phyloP scores from a whole-genome alignment of 78 protist species.

The Planoprotostelium fungivorum region DNA sequence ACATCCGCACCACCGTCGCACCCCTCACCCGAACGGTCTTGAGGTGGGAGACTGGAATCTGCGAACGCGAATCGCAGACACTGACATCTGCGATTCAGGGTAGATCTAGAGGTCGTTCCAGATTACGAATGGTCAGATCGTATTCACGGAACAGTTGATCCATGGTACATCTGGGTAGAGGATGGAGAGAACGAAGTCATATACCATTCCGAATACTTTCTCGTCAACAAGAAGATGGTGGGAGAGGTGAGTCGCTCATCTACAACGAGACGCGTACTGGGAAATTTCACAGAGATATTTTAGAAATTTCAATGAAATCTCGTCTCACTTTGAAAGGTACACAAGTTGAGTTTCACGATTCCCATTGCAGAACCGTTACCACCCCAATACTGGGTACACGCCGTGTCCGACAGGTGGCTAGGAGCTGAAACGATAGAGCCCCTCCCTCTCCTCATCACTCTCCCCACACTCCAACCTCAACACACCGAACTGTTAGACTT shows the following conservation, averaged over 20 bases:
- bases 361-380: conserved; percentile 95
- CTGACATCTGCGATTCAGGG: neutral
- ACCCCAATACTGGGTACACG: conserved; percentile 95
- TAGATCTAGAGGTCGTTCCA: conserved; percentile 87
- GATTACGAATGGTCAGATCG: conserved; percentile 86
- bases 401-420: conserved; percentile 89
- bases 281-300: too few relatives aligned
- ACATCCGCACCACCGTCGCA: conserved; percentile 80
- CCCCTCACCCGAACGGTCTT: conserved; percentile 92
- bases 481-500: conserved; percentile 87
- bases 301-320: too few relatives aligned
- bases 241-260: too few relatives aligned
- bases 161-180: conserved; percentile 91
- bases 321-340: too few relatives aligned
- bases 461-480: conserved; percentile 88
- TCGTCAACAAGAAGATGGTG: conserved; percentile 65
- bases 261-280: too few relatives aligned
- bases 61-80: neutral
- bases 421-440: conserved; percentile 84
- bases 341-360: conserved; percentile 80
- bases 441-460: conserved; percentile 90
- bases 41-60: too few relatives aligned
- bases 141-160: conserved; percentile 80
- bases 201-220: conserved; percentile 88
- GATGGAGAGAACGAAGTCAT: conserved; percentile 95